Evolutionary conservation across 2,329 filamentous ascomycete genomes (phyloP), one percentile per base, ranked within the genome.

Genomic region (Cucurbitaria berberidis): DNA sequence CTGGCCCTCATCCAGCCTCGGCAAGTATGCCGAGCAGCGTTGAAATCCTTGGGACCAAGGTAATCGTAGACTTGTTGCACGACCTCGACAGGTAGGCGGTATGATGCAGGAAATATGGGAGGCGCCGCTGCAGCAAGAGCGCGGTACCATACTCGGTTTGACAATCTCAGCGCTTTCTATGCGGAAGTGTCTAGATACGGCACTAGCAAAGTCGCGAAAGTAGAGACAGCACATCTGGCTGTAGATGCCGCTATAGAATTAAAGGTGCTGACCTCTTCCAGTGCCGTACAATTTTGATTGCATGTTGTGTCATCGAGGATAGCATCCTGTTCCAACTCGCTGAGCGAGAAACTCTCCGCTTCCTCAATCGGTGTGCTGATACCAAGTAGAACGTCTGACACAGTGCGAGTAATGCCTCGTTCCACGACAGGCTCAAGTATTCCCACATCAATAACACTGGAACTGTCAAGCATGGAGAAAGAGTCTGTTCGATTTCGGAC

Each of bases 11-110:
- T 84, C 86, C 84, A 89, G 30, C 73, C 70, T 40, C 81, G 80
- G 63, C 85, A 89, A 16, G 81, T 81, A 56, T 84, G 81, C 16
- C 86, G 80, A 15, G 85, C 84, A 48, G 83, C 78, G 62, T 89
- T 82, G 67, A 87, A 89, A 60, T 82, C 79, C 21, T 72, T 69
- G 0, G 81, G 81, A 13, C 68, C 60, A 3, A 84, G 68, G 58
- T 77, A 73, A 5, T 55, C 59, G 53, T 78, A 81, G 5, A 84
- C 77, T 6, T 79, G 71, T 39, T 80, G 75, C 1, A 84, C 44
- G 18, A 84, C 77, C 60, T 85, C 83, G 9, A 70, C 62, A 1
- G 82, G 82, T 15, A 78, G 50, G 27, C 63, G 42, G 71, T 51
- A 45, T 2, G 64, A 57, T 63, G 39, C 71, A 44, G 42, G 74